Evolutionary conservation across 805 yeast genomes (phyloP).

Genomic region (Metschnikowia noctiluminum): DNA sequence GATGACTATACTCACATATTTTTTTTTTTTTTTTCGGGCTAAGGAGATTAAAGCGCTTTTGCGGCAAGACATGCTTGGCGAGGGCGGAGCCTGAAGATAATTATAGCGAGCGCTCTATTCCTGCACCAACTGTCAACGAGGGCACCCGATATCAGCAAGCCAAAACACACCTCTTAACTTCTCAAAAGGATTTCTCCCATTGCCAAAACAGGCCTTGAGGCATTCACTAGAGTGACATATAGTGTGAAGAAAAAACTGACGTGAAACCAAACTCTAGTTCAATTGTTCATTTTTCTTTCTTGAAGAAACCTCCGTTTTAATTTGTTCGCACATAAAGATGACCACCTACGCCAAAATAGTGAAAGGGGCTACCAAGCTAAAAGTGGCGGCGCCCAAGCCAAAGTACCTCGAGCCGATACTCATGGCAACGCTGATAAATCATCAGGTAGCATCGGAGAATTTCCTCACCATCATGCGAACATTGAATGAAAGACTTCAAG

Average conservation of each 20-base stretch:
- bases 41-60: too few relatives aligned
- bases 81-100: not conserved
- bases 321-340: slow-evolving; percentile 6
- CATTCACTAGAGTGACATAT: too few relatives aligned
- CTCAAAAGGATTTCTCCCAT: too few relatives aligned
- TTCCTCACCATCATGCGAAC: slow-evolving; percentile 68
- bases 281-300: not conserved
- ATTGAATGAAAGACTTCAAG: slow-evolving; percentile 60
- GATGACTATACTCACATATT: too few relatives aligned
- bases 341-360: slow-evolving; percentile 61
- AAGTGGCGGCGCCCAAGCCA: slow-evolving; percentile 95
- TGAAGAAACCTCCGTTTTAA: too few relatives aligned
- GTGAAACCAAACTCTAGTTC: not conserved
- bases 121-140: too few relatives aligned
- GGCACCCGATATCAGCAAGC: too few relatives aligned
- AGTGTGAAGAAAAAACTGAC: too few relatives aligned
- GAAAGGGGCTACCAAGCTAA: slow-evolving; percentile 51
- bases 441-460: slow-evolving; percentile 42
- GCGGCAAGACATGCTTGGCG: not conserved
- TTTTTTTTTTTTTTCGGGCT: too few relatives aligned
- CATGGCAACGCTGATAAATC: slow-evolving; percentile 57
- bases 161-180: too few relatives aligned
- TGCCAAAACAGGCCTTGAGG: too few relatives aligned
- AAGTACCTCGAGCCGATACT: slow-evolving; percentile 94
- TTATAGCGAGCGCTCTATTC: too few relatives aligned